Evolutionary conservation across 306 rosid genomes (phyloP).

Genomic region (Quercus aquifolioides): DNA sequence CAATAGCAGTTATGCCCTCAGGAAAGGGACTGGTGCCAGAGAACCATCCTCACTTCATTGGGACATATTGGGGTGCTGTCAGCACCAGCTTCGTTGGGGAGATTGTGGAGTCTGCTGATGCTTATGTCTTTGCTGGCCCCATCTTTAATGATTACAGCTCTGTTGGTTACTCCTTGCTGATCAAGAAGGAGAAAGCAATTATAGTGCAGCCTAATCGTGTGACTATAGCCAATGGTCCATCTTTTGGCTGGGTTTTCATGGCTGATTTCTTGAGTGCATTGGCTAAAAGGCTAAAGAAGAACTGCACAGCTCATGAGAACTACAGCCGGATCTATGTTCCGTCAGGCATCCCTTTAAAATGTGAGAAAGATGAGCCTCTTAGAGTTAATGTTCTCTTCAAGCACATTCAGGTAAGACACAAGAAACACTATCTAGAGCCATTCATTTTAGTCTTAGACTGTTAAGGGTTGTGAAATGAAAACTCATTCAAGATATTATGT

Average conservation of each 20-base stretch:
- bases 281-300: slow-evolving; percentile 62
- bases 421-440: neutral
- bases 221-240: slow-evolving; percentile 74
- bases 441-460: neutral
- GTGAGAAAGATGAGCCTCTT: slow-evolving; percentile 55
- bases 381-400: slow-evolving; percentile 79
- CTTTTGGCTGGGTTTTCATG: slow-evolving; percentile 93
- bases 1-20: slow-evolving; percentile 80
- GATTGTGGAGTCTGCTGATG: slow-evolving; percentile 90
- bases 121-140: slow-evolving; percentile 80
- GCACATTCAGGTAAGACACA: slow-evolving; percentile 57
- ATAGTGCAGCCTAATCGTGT: slow-evolving; percentile 70
- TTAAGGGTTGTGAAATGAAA: neutral
- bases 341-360: slow-evolving; percentile 50
- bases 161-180: slow-evolving; percentile 80
- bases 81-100: slow-evolving; percentile 75
- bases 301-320: slow-evolving; percentile 64
- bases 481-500: neutral
- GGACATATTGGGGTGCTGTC: slow-evolving; percentile 91
- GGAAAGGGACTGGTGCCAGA: slow-evolving; percentile 82
- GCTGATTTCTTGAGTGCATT: slow-evolving; percentile 67
- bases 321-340: slow-evolving; percentile 72
- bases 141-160: slow-evolving; percentile 89
- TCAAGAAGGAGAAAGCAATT: slow-evolving; percentile 67
- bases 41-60: slow-evolving; percentile 61